These are phyloP conservation scores for Fagopyrum esculentum DNA, from an alignment of 148 eudicot species.

Conservation along the genomic window DNA sequence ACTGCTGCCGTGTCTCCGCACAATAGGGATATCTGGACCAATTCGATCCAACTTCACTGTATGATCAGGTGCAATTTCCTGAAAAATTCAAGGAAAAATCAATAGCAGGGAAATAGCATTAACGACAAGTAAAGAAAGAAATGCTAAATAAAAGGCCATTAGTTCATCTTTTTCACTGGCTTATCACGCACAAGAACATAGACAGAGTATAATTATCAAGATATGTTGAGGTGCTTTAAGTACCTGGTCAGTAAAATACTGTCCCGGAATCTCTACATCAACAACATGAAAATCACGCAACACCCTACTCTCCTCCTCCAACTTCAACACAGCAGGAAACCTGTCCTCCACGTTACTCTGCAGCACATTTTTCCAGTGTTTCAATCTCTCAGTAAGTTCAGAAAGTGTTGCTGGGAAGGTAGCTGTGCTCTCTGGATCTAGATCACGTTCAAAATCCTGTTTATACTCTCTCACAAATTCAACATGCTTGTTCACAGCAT, in stretches of 20 bases:
- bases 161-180: neutral
- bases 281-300: slow-evolving; percentile 94
- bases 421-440: slow-evolving; percentile 83
- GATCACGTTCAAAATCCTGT: slow-evolving; percentile 92
- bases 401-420: slow-evolving; percentile 89
- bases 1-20: slow-evolving; percentile 96
- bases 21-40: slow-evolving; percentile 94
- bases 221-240: neutral
- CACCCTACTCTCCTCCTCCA: slow-evolving; percentile 97
- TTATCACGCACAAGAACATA: neutral
- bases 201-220: neutral
- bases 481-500: slow-evolving; percentile 97
- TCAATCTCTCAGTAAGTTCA: slow-evolving; percentile 77
- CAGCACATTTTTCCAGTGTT: slow-evolving; percentile 94
- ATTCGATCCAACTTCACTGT: slow-evolving; percentile 92
- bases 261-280: slow-evolving; percentile 99
- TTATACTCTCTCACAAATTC: slow-evolving; percentile 93
- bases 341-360: slow-evolving; percentile 98
- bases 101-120: neutral
- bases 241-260: slow-evolving; percentile 95
- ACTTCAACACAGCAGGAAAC: slow-evolving; percentile 91
- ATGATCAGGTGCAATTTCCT: slow-evolving; percentile 99
- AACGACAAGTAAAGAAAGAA: neutral
- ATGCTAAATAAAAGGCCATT: neutral
- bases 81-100: slow-evolving; percentile 5